Percentiles rank a stretch among this genome's conserved stretches.
Evolutionary conservation across 352 stramenopile genomes (phyloP).

Genomic region (Globisporangium abappressorium): DNA sequence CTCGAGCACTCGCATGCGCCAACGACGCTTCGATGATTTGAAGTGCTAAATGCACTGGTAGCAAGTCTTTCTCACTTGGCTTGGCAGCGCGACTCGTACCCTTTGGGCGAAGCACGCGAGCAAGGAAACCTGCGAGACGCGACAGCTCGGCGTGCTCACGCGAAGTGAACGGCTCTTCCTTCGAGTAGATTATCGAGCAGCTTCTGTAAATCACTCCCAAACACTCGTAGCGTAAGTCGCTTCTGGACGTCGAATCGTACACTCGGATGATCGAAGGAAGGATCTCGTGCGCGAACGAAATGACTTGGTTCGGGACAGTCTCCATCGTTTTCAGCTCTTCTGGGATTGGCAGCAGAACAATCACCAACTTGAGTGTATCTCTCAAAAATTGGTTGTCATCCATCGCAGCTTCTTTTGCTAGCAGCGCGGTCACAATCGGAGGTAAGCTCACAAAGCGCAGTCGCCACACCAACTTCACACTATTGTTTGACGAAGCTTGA

Average conservation of each 20-base stretch:
- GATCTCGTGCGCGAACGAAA: slow-evolving; percentile 39
- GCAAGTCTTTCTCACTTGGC: slow-evolving; percentile 27
- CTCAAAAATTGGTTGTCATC: slow-evolving; percentile 45
- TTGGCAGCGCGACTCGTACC: slow-evolving; percentile 6
- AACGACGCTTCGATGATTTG: slow-evolving; percentile 46
- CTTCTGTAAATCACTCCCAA: slow-evolving; percentile 49
- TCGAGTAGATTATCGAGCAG: slow-evolving; percentile 38
- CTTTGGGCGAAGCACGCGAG: slow-evolving; percentile 51
- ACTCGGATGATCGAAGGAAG: slow-evolving; percentile 48
- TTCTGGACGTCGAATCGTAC: slow-evolving; percentile 48
- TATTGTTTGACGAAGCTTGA: not conserved
- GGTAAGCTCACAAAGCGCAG: slow-evolving; percentile 45
- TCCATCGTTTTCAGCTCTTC: slow-evolving; percentile 28
- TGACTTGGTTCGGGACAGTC: slow-evolving; percentile 21
- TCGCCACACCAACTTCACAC: slow-evolving; percentile 14
- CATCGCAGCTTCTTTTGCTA: slow-evolving; percentile 38
- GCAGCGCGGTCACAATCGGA: slow-evolving; percentile 38
- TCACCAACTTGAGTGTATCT: slow-evolving; percentile 57
- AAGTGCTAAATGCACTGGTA: slow-evolving; percentile 38
- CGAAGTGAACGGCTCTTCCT: slow-evolving; percentile 23
- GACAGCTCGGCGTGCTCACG: slow-evolving; percentile 32
- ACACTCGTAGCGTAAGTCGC: slow-evolving; percentile 53
- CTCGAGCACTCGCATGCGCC: slow-evolving; percentile 18
- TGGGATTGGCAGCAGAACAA: slow-evolving; percentile 40
- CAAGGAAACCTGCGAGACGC: slow-evolving; percentile 47